Conservation (phyloP, 2,329 filamentous ascomycete species). For the Colletotrichum siamense region DNA sequence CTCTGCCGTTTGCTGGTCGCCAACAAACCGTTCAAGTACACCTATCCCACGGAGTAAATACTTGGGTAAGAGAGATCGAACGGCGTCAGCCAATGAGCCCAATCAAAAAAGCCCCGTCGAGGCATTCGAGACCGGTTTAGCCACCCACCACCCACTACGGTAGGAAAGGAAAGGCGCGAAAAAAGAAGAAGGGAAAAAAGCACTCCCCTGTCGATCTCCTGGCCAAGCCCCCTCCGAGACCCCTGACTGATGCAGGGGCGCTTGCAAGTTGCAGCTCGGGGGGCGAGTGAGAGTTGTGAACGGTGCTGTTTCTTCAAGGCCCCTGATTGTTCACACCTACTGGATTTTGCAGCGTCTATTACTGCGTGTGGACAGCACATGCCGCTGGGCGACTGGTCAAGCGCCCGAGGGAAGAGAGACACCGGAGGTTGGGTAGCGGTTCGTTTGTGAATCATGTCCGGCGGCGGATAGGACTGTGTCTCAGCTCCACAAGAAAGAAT, state of each 20-base stretch:
- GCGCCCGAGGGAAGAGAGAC: background rate
- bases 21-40: background rate
- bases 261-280: background rate
- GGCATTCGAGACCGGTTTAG: background rate
- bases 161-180: background rate
- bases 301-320: background rate
- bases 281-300: background rate
- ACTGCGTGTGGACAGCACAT: background rate
- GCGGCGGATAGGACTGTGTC: background rate
- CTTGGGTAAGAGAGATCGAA: background rate
- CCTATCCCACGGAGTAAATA: background rate
- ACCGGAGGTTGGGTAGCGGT: background rate
- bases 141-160: background rate
- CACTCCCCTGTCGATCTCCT: constrained; percentile 8
- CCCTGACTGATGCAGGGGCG: constrained; percentile 16
- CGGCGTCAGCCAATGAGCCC: constrained; percentile 1
- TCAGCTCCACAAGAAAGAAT: constrained; percentile 16
- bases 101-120: background rate
- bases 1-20: background rate
- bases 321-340: background rate
- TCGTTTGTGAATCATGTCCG: background rate
- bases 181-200: background rate
- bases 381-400: background rate
- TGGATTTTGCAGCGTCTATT: background rate
- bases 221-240: background rate